These are phyloP conservation scores for Chlorella sp. DNA, from an alignment of 139 green algal species.

Conservation along the genomic window DNA sequence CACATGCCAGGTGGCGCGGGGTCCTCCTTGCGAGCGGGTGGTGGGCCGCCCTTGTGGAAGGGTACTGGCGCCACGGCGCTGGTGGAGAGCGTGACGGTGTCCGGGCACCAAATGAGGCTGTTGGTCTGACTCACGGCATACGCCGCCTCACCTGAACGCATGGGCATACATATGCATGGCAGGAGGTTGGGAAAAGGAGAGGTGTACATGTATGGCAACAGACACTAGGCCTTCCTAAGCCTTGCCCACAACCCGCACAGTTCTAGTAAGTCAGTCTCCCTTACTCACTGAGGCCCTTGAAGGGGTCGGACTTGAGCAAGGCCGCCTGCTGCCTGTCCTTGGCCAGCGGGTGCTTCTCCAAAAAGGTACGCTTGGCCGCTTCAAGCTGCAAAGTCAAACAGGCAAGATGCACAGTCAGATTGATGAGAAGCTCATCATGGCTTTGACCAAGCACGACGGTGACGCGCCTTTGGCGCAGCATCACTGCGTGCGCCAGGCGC, in stretches of 20 bases:
- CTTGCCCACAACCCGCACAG: no score
- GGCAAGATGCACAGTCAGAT: no score
- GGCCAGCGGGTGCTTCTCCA: conserved; percentile 63
- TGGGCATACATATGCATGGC: no score
- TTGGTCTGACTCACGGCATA: conserved; percentile 51
- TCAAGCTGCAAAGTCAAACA: conserved; percentile 49
- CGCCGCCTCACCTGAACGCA: conserved; percentile 23
- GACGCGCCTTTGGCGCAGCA: no score
- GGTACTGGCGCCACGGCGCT: not conserved
- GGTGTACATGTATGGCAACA: no score
- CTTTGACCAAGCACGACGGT: no score
- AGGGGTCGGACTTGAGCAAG: conserved; percentile 24
- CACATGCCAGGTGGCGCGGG: not conserved
- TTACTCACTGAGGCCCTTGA: conserved; percentile 13
- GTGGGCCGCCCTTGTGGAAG: not conserved
- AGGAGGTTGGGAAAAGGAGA: no score
- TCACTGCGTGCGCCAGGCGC: no score
- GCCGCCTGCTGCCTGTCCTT: conserved; percentile 38
- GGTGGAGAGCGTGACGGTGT: conserved; percentile 21
- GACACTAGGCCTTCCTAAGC: no score
- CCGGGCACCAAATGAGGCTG: conserved; percentile 27
- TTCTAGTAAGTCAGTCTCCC: no score
- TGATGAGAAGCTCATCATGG: no score
- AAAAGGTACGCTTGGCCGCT: conserved; percentile 50
- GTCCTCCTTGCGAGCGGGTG: not conserved